Evolutionary conservation across 2,329 filamentous ascomycete species (phyloP), one percentile per base, ranked within the genome.

Genomic region (Xylaria sp.): DNA sequence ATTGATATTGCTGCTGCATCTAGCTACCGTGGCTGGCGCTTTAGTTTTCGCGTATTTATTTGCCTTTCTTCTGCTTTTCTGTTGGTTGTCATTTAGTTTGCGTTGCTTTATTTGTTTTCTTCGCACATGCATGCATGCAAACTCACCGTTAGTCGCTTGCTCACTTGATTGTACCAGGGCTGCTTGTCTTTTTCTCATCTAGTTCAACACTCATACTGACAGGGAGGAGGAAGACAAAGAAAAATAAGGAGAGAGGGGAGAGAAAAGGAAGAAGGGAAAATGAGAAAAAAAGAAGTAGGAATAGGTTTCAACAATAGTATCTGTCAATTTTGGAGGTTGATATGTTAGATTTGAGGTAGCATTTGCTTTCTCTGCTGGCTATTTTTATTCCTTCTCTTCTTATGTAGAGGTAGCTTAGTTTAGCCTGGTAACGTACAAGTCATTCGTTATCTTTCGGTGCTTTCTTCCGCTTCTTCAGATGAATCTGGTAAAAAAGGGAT

Each of bases 81-180:
- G 42, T 18, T n/a, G n/a, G n/a, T n/a, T 57, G 3, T 16, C 23
- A 10, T n/a, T 35, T 44, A n/a, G 40, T 44, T 18, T 44, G 16
- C 35, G 25, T 55, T 55, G 10, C 29, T 25, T 54, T 27, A n/a
- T n/a, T n/a, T n/a, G 2, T 59, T 53, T 13, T 23, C 37, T 57
- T 42, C 42, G 44, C 32, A 37, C 32, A 48, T 44, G 27, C 35
- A 44, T 10, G 12, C 37, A 40, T 40, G 37, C 16, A 6, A 2
- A 32, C 23, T 62, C 47, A 18, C 53, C 51, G 12, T 60, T 47
- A 12, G 66, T 65, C 42, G 40, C 58, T 66, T 61, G 61, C 65
- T 70, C 61, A 71, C 69, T 69, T 70, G 32, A 65, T 68, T 1
- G 55, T 54, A 37, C 44, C 51, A 70, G 65, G 65, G 50, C 47